A percentile compares a stretch with the other conserved stretches of the same genome.
These are phyloP conservation scores for Starmera dryadoides DNA, from an alignment of 805 yeast genomes.

Conservation along the genomic window DNA sequence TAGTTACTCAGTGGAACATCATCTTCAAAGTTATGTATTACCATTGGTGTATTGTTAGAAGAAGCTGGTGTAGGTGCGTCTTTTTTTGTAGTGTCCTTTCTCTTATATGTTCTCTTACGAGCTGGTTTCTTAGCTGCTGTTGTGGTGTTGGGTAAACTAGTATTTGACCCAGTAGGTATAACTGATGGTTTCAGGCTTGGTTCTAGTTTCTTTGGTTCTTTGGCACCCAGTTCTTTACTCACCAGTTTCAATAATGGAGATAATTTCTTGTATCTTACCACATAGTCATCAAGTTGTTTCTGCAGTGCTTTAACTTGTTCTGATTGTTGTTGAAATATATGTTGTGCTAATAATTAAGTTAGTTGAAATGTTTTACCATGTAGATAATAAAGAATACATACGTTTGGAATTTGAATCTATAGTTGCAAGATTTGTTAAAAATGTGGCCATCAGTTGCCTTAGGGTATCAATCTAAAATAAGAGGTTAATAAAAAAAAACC, in stretches of 20 bases:
- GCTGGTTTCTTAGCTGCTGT: constrained; percentile 8
- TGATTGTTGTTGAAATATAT: constrained; percentile 24
- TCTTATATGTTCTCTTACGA: constrained; percentile 17
- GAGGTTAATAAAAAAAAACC: no score
- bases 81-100: constrained; percentile 31
- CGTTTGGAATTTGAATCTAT: constrained; percentile 28
- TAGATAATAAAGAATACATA: constrained; percentile 5
- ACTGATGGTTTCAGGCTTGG: constrained; percentile 50
- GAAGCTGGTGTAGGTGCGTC: constrained; percentile 61
- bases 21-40: not conserved
- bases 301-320: constrained; percentile 27
- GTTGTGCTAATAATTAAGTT: constrained; percentile 12
- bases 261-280: constrained; percentile 36
- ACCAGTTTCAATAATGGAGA: constrained; percentile 40
- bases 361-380: not conserved
- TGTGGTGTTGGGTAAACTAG: constrained; percentile 3
- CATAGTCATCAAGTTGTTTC: constrained; percentile 34
- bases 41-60: not conserved
- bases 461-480: constrained; percentile 18
- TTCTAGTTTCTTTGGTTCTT: constrained; percentile 61
- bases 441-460: constrained; percentile 32
- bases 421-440: constrained; percentile 27
- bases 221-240: constrained; percentile 39
- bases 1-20: constrained; percentile 1
- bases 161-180: not conserved